These are phyloP conservation scores for Mycena chlorophos DNA, from an alignment of 768 basidiomycete genomes.

Conservation along the genomic window DNA sequence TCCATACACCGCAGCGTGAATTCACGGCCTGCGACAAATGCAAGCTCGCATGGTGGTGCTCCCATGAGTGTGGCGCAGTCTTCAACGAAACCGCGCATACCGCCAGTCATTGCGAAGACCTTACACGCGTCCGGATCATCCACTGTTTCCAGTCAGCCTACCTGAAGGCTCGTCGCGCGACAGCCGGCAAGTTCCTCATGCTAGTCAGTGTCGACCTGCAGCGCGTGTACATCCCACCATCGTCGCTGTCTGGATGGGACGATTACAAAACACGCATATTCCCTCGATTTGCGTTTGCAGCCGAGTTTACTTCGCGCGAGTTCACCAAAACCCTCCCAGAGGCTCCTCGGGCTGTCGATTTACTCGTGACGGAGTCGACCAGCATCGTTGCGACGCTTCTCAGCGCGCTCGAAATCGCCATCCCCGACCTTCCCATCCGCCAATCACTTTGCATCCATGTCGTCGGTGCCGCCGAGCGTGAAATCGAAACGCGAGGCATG, in stretches of 20 bases:
- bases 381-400: background rate
- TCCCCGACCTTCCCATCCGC: slow-evolving; percentile 9
- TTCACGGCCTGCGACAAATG: slow-evolving; percentile 2
- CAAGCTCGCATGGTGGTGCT: slow-evolving; percentile 15
- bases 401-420: background rate
- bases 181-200: background rate
- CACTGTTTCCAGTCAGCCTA: background rate
- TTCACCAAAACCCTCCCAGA: background rate
- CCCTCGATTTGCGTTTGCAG: background rate
- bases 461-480: slow-evolving; percentile 1
- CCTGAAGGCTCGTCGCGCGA: background rate
- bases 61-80: background rate
- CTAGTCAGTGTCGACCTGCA: background rate
- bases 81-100: background rate
- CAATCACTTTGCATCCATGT: slow-evolving; percentile 11
- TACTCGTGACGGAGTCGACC: background rate
- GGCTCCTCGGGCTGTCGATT: background rate
- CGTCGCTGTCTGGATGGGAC: slow-evolving; percentile 6
- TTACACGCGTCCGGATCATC: background rate
- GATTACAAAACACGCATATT: background rate
- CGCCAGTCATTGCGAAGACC: background rate
- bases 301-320: background rate
- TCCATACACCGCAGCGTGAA: background rate
- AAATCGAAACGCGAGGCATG: background rate
- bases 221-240: slow-evolving; percentile 1